These are phyloP conservation scores for Alternaria triticimaculans DNA, from an alignment of 2,329 filamentous ascomycete genomes.

Conservation along the genomic window DNA sequence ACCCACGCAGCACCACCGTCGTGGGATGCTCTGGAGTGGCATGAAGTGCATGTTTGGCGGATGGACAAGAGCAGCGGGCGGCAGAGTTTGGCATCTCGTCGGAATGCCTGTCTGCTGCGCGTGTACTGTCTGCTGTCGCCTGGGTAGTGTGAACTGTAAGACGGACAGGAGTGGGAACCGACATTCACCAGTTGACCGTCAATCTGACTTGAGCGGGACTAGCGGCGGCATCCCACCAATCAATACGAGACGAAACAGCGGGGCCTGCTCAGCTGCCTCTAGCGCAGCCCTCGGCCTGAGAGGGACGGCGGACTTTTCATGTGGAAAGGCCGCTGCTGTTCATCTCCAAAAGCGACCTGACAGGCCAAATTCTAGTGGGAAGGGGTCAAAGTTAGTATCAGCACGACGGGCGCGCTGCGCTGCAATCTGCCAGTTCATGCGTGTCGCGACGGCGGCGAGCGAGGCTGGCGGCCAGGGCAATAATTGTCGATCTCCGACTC, in stretches of 20 bases:
- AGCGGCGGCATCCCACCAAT: slow-evolving; percentile 5
- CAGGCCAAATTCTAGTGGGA: slow-evolving; percentile 12
- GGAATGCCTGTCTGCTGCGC: not conserved
- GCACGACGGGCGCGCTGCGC: not conserved
- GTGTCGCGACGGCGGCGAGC: not conserved
- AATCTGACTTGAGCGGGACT: slow-evolving; percentile 15
- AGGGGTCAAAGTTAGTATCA: slow-evolving; percentile 2
- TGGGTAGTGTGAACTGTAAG: not conserved
- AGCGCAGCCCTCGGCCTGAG: slow-evolving; percentile 12
- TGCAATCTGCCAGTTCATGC: not conserved
- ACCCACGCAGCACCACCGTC: not conserved
- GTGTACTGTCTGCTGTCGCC: not conserved
- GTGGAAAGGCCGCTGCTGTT: slow-evolving; percentile 18
- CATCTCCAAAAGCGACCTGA: slow-evolving; percentile 21
- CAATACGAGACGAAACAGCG: not conserved
- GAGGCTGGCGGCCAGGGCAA: not conserved
- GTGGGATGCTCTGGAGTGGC: not conserved
- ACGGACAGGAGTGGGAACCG: not conserved
- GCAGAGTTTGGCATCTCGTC: not conserved
- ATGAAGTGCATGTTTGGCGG: not conserved
- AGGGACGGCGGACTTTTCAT: slow-evolving; percentile 13
- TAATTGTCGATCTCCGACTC: slow-evolving; percentile 43
- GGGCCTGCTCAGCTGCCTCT: slow-evolving; percentile 11
- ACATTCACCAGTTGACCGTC: slow-evolving; percentile 13
- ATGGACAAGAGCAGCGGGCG: not conserved